These are phyloP conservation scores for Neofusicoccum ribis DNA, from an alignment of 2,329 filamentous ascomycete species.

Conservation along the genomic window DNA sequence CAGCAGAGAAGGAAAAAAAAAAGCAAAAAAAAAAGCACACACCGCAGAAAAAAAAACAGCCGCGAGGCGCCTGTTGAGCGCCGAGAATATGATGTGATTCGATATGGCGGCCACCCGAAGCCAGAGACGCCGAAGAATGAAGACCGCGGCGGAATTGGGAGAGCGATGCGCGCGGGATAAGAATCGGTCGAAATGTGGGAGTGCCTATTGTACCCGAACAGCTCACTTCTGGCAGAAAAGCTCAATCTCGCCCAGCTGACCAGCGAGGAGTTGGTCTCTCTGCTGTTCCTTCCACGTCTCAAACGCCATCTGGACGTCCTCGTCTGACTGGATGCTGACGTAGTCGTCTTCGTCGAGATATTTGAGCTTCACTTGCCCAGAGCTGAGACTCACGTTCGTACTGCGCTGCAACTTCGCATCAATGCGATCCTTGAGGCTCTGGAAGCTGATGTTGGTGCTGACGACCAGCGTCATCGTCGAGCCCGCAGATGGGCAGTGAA, in stretches of 20 bases:
- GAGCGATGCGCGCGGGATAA: neutral
- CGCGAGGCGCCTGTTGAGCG: constrained; percentile 6
- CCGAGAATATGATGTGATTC: constrained; percentile 9
- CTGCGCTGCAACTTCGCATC: constrained; percentile 91
- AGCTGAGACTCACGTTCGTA: constrained; percentile 79
- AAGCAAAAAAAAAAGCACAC: constrained; percentile 9
- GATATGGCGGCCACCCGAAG: neutral
- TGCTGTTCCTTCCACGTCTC: constrained; percentile 86
- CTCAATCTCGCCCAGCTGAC: constrained; percentile 83
- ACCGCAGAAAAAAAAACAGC: constrained; percentile 3
- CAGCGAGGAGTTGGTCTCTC: constrained; percentile 58
- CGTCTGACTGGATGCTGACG: constrained; percentile 90
- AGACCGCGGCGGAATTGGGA: neutral
- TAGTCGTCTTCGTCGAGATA: constrained; percentile 93
- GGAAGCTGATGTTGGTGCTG: constrained; percentile 91
- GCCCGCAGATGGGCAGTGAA: constrained; percentile 74
- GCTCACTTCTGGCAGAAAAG: constrained; percentile 39
- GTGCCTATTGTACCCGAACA: constrained; percentile 9
- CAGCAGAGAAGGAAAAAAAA: constrained; percentile 1
- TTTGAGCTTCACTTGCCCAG: constrained; percentile 79
- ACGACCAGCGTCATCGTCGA: constrained; percentile 96
- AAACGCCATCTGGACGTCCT: constrained; percentile 94
- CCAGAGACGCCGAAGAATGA: constrained; percentile 11
- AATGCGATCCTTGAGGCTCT: constrained; percentile 90
- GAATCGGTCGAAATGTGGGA: constrained; percentile 1